phyloP scores from a whole-genome alignment of 2,329 filamentous ascomycete species.

The Alternaria viburni region DNA sequence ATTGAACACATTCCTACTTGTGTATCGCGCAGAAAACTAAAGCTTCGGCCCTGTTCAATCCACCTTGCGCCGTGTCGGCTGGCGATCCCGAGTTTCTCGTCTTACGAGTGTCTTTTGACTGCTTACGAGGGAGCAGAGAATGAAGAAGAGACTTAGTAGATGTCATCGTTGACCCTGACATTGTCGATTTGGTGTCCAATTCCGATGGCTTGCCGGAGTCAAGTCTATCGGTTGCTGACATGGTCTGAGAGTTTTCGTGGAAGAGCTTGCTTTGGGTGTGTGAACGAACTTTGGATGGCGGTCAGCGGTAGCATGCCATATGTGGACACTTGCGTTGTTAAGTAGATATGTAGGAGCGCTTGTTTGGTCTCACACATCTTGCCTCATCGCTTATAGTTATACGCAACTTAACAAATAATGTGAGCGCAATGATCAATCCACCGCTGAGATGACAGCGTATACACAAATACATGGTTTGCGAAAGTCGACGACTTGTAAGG shows the following conservation, averaged over 20 bases:
- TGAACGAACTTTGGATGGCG: neutral
- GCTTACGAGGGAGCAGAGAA: constrained; percentile 25
- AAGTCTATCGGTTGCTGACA: constrained; percentile 2
- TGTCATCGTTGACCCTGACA: constrained; percentile 31
- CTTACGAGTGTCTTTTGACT: constrained; percentile 1
- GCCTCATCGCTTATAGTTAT: neutral
- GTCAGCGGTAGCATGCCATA: neutral
- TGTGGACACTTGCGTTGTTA: neutral
- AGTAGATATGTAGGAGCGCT: neutral
- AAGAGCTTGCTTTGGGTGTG: neutral
- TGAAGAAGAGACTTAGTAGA: constrained; percentile 33
- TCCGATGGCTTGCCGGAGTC: constrained; percentile 4
- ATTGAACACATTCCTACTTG: neutral
- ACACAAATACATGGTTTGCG: neutral
- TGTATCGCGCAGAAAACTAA: constrained; percentile 18
- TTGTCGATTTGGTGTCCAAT: constrained; percentile 24
- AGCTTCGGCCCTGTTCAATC: constrained; percentile 24
- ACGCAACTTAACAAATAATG: neutral
- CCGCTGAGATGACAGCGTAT: neutral
- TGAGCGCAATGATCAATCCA: neutral
- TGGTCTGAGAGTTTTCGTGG: neutral
- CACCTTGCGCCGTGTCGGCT: constrained; percentile 16
- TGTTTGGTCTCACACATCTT: neutral
- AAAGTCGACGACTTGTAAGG: neutral
- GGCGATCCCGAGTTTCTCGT: constrained; percentile 7